Conservation (phyloP, 1,139 yeast species). For the Pichia sp. region DNA sequence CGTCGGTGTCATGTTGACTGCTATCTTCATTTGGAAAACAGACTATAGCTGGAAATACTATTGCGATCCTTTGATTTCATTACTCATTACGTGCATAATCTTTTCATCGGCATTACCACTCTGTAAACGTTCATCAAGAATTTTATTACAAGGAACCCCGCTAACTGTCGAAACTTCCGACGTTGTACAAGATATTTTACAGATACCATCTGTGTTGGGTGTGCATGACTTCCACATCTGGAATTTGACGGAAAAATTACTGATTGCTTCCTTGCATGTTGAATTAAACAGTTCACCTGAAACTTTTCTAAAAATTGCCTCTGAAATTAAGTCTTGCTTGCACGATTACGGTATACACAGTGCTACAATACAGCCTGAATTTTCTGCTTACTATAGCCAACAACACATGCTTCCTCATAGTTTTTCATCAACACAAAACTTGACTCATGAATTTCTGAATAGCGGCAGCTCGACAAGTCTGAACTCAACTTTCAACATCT, state of each 20-base stretch:
- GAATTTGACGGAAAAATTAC: constrained; percentile 86
- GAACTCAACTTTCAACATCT: constrained; percentile 14
- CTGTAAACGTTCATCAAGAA: constrained; percentile 81
- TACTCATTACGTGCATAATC: constrained; percentile 80
- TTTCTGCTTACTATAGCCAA: constrained; percentile 33
- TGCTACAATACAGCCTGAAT: constrained; percentile 95
- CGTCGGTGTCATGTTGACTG: constrained; percentile 86
- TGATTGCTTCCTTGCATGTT: constrained; percentile 86
- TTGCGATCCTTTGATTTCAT: constrained; percentile 81
- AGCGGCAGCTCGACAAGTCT: constrained; percentile 2
- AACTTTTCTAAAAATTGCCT: constrained; percentile 67
- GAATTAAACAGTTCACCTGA: constrained; percentile 64
- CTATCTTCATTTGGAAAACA: constrained; percentile 90
- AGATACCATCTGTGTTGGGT: constrained; percentile 70
- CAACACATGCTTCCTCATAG: constrained; percentile 29
- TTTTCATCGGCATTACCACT: constrained; percentile 89
- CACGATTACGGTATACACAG: constrained; percentile 86
- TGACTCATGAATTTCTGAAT: constrained; percentile 14
- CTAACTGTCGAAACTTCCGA: constrained; percentile 70
- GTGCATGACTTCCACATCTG: constrained; percentile 96
- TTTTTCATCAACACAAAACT: constrained; percentile 27
- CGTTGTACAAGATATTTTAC: constrained; percentile 63
- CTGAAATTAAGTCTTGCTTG: constrained; percentile 71
- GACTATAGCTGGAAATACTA: constrained; percentile 83
- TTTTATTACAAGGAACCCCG: constrained; percentile 90